Evolutionary conservation across 2,329 filamentous ascomycete genomes (phyloP).

Genomic region (Arthrobotrys sphaeroides): DNA sequence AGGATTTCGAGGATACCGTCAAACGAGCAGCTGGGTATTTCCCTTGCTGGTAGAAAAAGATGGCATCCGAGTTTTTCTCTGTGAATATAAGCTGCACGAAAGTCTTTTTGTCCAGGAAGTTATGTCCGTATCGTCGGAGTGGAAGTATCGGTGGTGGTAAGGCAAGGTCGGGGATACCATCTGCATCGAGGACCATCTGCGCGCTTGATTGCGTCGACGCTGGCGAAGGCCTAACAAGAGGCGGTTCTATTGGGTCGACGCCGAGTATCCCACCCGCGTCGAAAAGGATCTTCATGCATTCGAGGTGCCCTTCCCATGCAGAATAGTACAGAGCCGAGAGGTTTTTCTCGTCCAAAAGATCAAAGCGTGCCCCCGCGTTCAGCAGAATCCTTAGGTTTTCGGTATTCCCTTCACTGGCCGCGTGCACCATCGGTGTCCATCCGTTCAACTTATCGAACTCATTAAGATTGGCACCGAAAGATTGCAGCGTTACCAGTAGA

Average conservation of each 20-base stretch:
- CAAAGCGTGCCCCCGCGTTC: constrained; percentile 78
- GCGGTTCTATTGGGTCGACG: constrained; percentile 53
- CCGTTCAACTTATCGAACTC: constrained; percentile 95
- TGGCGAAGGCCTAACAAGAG: constrained; percentile 57
- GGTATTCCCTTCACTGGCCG: constrained; percentile 94
- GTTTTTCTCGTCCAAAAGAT: constrained; percentile 88
- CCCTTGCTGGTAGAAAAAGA: constrained; percentile 95
- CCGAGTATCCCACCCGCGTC: constrained; percentile 62
- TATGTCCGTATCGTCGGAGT: constrained; percentile 91
- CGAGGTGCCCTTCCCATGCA: constrained; percentile 94
- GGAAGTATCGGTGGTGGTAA: constrained; percentile 96
- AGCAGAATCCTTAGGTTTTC: constrained; percentile 84
- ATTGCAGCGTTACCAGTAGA: constrained; percentile 79
- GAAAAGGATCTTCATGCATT: constrained; percentile 89
- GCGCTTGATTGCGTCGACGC: constrained; percentile 60
- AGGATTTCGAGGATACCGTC: constrained; percentile 95
- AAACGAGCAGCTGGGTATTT: constrained; percentile 95
- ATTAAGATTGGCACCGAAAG: constrained; percentile 87
- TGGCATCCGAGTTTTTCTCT: constrained; percentile 74
- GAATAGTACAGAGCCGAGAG: constrained; percentile 98
- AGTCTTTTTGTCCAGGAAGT: constrained; percentile 97
- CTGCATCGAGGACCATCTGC: constrained; percentile 76
- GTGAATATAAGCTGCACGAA: constrained; percentile 94
- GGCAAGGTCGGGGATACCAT: constrained; percentile 90
- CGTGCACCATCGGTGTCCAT: constrained; percentile 96